Percentiles rank a stretch among this genome's conserved stretches.
Conservation (phyloP, 2,329 filamentous ascomycete genomes). For the Aquanectria penicillioides region DNA sequence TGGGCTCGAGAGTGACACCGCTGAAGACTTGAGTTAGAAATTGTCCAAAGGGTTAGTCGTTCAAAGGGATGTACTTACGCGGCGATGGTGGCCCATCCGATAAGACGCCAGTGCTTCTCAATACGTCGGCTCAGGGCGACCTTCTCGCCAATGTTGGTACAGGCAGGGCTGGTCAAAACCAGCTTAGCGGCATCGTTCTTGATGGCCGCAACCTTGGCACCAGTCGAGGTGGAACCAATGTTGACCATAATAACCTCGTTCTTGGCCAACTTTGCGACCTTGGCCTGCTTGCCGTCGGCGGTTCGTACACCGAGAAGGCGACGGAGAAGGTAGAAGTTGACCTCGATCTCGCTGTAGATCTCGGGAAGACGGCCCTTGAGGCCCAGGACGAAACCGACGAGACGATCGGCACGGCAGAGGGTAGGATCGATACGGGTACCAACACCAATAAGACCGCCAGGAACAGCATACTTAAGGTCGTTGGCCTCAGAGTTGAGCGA, state of each 20-base stretch:
- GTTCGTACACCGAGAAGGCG: constrained; percentile 96
- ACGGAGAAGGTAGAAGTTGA: constrained; percentile 98
- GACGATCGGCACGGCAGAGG: constrained; percentile 97
- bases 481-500: constrained; percentile 98
- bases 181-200: constrained; percentile 98
- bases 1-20: constrained; percentile 65
- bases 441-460: constrained; percentile 97
- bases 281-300: constrained; percentile 97
- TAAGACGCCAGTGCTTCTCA: constrained; percentile 98
- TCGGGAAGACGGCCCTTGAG: constrained; percentile 92
- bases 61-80: constrained; percentile 59
- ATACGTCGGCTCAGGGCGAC: constrained; percentile 95
- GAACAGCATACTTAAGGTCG: constrained; percentile 97
- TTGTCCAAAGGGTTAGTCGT: background rate
- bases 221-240: constrained; percentile 96
- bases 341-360: constrained; percentile 98
- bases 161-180: constrained; percentile 90
- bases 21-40: constrained; percentile 48
- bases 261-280: constrained; percentile 98
- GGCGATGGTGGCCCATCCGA: constrained; percentile 88
- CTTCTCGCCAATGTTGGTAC: constrained; percentile 98
- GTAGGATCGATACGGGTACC: constrained; percentile 98
- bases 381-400: constrained; percentile 97
- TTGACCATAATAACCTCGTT: constrained; percentile 99
- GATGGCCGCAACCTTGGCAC: constrained; percentile 96